These are phyloP conservation scores for Strombidium stylifer DNA, from an alignment of 73 alveolate genomes.

Conservation along the genomic window DNA sequence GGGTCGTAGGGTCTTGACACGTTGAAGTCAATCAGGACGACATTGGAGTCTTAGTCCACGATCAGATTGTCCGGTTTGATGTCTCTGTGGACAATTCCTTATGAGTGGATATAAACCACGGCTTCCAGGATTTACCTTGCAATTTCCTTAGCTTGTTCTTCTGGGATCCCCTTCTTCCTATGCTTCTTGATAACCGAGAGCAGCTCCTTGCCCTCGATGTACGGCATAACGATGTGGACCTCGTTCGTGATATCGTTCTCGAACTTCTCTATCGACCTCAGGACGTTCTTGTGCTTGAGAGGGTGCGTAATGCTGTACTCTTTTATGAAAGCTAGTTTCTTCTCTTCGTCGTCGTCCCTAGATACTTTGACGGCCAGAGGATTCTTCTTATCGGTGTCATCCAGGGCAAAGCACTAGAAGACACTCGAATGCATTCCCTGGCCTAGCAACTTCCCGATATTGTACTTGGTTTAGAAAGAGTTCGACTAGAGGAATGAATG, in stretches of 20 bases:
- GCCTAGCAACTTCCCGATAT: background rate
- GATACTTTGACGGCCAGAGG: slow-evolving; percentile 39
- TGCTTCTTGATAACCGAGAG: slow-evolving; percentile 6
- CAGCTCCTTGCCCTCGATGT: slow-evolving; percentile 36
- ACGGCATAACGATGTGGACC: slow-evolving; percentile 41
- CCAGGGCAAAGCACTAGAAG: slow-evolving; percentile 7
- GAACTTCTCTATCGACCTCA: slow-evolving; percentile 14
- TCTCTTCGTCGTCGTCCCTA: slow-evolving; percentile 46
- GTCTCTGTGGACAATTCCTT: slow-evolving; percentile 71
- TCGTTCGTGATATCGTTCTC: slow-evolving; percentile 2
- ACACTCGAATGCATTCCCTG: slow-evolving; percentile 41
- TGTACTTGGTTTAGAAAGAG: slow-evolving; percentile 7
- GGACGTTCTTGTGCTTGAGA: slow-evolving; percentile 29
- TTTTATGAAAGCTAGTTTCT: slow-evolving; percentile 13
- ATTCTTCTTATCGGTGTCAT: background rate
- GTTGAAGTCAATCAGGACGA: slow-evolving; percentile 63
- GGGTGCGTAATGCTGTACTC: slow-evolving; percentile 33
- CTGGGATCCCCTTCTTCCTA: slow-evolving; percentile 12
- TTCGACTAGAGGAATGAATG: too few relatives aligned
- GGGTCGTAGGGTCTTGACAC: slow-evolving; percentile 31
- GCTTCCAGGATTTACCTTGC: slow-evolving; percentile 54
- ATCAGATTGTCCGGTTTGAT: slow-evolving; percentile 62
- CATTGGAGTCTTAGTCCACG: slow-evolving; percentile 55
- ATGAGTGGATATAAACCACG: slow-evolving; percentile 57
- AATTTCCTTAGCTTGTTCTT: slow-evolving; percentile 49